These are phyloP conservation scores for Zoysia pacifica DNA, from an alignment of 176 grass and related monocot species.

Conservation along the genomic window DNA sequence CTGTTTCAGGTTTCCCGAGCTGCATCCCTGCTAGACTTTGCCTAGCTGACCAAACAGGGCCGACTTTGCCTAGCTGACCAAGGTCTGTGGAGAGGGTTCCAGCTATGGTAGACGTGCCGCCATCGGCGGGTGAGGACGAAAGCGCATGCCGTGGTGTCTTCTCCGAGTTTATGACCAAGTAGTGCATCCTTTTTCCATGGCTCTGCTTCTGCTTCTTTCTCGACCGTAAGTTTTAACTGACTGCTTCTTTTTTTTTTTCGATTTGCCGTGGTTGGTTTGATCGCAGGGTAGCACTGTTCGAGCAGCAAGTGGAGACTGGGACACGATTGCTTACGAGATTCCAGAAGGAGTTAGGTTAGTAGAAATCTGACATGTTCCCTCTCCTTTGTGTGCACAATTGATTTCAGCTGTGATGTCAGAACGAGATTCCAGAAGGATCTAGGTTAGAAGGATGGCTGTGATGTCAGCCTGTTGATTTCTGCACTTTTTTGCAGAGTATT, in stretches of 20 bases:
- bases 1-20: no score
- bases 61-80: no score
- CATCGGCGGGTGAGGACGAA: background rate
- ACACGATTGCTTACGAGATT: conserved; percentile 57
- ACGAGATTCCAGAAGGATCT: no score
- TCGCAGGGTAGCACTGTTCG: conserved; percentile 50
- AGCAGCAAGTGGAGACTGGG: conserved; percentile 60
- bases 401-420: background rate
- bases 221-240: background rate
- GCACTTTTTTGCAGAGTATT: conserved; percentile 43
- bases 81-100: background rate
- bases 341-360: conserved; percentile 52
- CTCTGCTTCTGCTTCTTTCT: background rate
- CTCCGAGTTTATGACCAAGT: conserved; percentile 53
- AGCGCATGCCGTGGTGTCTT: conserved; percentile 24
- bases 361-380: background rate
- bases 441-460: background rate
- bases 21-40: no score
- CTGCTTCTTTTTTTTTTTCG: background rate
- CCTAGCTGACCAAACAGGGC: no score
- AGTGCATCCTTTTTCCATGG: background rate
- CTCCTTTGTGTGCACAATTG: background rate
- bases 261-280: background rate
- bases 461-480: background rate
- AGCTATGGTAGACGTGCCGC: background rate